Conservation (phyloP, 202 grass and related monocot genomes). For the Cymbopogon flexuosus region DNA sequence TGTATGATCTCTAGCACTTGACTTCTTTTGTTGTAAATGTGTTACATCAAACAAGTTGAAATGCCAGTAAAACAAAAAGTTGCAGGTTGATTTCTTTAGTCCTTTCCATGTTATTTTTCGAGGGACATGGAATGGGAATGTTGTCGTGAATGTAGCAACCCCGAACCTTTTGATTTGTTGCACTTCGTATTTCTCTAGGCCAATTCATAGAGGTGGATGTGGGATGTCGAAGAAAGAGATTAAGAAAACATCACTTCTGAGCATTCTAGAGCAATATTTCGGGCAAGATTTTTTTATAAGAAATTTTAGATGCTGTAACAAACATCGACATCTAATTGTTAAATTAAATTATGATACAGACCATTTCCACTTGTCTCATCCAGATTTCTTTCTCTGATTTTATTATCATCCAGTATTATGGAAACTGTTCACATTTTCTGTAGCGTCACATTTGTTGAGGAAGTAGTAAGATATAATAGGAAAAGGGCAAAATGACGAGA, state of each 20-base stretch:
- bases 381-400: background rate
- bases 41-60: background rate
- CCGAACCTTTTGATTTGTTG: background rate
- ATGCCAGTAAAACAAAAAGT: background rate
- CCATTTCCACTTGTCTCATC: background rate
- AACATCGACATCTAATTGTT: background rate
- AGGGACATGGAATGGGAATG: background rate
- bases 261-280: background rate
- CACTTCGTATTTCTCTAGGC: background rate
- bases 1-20: slow-evolving; percentile 40
- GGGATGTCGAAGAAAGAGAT: background rate
- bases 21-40: background rate
- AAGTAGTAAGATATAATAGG: background rate
- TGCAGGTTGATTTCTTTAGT: background rate
- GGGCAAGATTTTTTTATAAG: background rate
- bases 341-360: background rate
- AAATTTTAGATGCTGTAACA: background rate
- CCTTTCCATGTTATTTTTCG: background rate
- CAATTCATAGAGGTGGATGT: background rate
- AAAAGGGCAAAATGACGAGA: background rate
- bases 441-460: background rate
- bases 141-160: background rate
- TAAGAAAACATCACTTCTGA: background rate
- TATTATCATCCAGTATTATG: background rate
- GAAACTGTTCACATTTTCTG: background rate